phyloP scores from a whole-genome alignment of 306 rosid species.

The Biancaea sappan region DNA sequence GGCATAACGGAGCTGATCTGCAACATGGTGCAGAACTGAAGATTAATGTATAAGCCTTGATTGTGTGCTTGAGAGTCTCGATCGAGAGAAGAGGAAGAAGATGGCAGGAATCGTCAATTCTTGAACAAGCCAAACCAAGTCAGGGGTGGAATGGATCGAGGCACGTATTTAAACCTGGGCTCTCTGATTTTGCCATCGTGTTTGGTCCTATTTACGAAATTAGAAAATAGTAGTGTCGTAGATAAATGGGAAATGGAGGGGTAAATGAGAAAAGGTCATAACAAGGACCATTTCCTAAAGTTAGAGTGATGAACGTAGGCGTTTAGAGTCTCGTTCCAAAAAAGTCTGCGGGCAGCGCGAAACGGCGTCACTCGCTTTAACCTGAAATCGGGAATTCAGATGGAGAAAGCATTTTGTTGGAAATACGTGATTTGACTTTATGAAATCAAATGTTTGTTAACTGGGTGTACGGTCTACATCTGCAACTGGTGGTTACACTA shows the following conservation, averaged over 20 bases:
- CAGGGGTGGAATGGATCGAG: background rate
- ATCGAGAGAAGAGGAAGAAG: background rate
- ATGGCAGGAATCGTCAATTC: background rate
- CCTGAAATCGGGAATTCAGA: constrained; percentile 7
- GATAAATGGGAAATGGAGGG: background rate
- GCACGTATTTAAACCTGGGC: background rate
- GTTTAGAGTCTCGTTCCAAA: constrained; percentile 14
- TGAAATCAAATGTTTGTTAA: background rate
- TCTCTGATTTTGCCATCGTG: constrained; percentile 6
- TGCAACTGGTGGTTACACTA: too few species aligned
- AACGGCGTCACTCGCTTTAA: constrained; percentile 36
- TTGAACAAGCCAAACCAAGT: background rate
- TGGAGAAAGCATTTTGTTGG: background rate
- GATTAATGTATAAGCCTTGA: background rate
- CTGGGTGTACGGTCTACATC: background rate
- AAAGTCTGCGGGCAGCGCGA: constrained; percentile 19
- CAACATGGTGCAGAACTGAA: constrained; percentile 30
- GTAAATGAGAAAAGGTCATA: background rate
- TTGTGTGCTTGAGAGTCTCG: background rate
- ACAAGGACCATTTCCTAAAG: background rate
- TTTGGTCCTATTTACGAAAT: constrained; percentile 8
- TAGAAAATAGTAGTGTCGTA: too few species aligned
- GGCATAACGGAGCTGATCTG: constrained; percentile 60
- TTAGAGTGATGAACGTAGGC: background rate
- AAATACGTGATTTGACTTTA: constrained; percentile 4